Conservation (phyloP, 1,284 basidiomycete genomes). For the Prillingera fragicola region DNA sequence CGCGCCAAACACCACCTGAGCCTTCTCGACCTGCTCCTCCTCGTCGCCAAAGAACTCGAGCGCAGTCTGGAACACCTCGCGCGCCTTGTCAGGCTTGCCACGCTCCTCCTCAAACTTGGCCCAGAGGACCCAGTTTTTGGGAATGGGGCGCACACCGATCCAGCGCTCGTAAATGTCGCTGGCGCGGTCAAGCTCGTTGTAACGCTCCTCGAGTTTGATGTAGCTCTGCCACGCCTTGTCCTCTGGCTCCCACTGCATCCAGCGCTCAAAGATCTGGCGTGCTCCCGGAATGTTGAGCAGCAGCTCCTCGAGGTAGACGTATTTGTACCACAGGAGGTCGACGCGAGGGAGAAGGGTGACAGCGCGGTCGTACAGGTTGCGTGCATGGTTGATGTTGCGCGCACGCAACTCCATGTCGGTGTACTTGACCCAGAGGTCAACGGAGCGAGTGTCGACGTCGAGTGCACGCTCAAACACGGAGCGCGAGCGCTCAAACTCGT, state of each 20-base stretch:
- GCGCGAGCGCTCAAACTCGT: conserved; percentile 84
- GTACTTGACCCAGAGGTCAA: conserved; percentile 91
- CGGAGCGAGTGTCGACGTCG: conserved; percentile 83
- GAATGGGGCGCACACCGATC: conserved; percentile 87
- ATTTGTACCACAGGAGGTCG: conserved; percentile 93
- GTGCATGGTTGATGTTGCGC: conserved; percentile 91
- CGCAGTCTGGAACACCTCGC: conserved; percentile 95
- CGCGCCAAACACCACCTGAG: conserved; percentile 82
- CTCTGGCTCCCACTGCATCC: conserved; percentile 99
- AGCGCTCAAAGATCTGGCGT: conserved; percentile 94
- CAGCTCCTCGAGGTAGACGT: conserved; percentile 96
- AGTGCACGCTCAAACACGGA: conserved; percentile 95
- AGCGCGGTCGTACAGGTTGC: conserved; percentile 94
- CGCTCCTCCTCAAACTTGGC: conserved; percentile 97
- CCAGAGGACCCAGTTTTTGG: conserved; percentile 92
- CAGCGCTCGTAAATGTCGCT: conserved; percentile 91
- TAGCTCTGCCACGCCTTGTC: conserved; percentile 99
- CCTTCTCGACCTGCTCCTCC: conserved; percentile 93
- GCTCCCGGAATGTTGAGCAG: conserved; percentile 93
- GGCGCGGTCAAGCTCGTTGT: conserved; percentile 84
- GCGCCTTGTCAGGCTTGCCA: conserved; percentile 74
- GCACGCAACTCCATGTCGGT: conserved; percentile 98
- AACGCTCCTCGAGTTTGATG: conserved; percentile 93
- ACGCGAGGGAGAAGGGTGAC: conserved; percentile 92
- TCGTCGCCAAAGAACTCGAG: conserved; percentile 97